A percentile compares a stretch with the other conserved stretches of the same genome.
Evolutionary conservation across 257 asterid species (phyloP).

Genomic region (Fraxinus americana): DNA sequence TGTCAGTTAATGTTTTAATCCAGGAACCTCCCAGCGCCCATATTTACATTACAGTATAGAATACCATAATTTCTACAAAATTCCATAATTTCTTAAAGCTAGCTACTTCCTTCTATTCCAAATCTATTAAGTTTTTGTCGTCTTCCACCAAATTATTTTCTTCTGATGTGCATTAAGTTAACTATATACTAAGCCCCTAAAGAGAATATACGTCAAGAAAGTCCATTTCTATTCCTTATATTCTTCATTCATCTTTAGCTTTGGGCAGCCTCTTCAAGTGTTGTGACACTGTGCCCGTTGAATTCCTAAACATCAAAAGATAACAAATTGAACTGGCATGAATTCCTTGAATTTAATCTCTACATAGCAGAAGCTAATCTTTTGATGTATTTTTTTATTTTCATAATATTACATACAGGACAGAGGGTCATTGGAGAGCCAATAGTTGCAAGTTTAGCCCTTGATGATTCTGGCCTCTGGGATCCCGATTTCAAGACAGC

Average conservation of each 20-base stretch:
- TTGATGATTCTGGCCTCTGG: slow-evolving; percentile 91
- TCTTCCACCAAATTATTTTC: not conserved
- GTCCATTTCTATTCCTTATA: not conserved
- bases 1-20: not conserved
- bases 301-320: not conserved
- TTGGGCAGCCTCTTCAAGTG: not conserved
- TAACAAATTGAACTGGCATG: not conserved
- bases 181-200: not conserved
- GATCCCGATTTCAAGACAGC: slow-evolving; percentile 83
- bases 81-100: not conserved
- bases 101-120: not conserved
- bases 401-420: slow-evolving; percentile 47
- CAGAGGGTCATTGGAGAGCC: slow-evolving; percentile 96
- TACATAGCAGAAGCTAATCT: not conserved
- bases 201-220: not conserved
- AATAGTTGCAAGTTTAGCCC: slow-evolving; percentile 81
- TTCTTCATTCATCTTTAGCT: not conserved
- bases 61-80: not conserved
- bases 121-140: not conserved
- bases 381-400: slow-evolving; percentile 2
- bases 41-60: not conserved
- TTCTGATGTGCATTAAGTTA: not conserved
- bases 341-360: not conserved
- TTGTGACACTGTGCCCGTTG: not conserved
- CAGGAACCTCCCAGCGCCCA: not conserved